Evolutionary conservation across 1,139 yeast genomes (phyloP), one percentile per base, ranked within the genome.

Genomic region (Diutina mesorugosa): DNA sequence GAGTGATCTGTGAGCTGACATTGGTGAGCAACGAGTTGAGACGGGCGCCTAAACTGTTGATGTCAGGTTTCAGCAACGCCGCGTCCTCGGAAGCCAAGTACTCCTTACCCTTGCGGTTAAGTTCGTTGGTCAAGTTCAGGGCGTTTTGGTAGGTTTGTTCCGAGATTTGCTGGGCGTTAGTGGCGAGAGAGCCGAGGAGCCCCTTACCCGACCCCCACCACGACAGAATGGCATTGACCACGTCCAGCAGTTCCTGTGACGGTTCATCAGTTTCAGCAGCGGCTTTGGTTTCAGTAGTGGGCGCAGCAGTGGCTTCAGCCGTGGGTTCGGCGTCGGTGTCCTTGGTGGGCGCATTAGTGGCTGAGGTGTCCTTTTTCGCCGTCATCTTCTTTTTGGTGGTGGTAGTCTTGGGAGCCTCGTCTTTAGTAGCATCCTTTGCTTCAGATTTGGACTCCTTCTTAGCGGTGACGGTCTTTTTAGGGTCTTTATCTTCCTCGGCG

Each of bases 181-280:
- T 67, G 4, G 81, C 65, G 48, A 77, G 77, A 7, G 83, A 73
- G 0, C 83, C 87, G 6, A 82, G 80, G 3, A 86, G 80, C 3
- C 90, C 95, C 48, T 86, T 87, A 5, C 80, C 77, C 1, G 95
- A 82, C 5, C 81, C 80, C 89, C 90, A 89, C 97, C 98, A 91
- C 56, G 78, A 82, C 6, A 95, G 76, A 57, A 89, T 70, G 1
- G 90, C 78, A 0, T 85, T 77, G 47, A 88, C 77, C 16, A 95
- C 90, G 65, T 86, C 93, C 55, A 74, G 73, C 29, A 67, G 59
- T 56, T 2, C 38, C 53, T 41, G 48, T 57, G 6, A 6, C 26
- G 53, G 52, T 32, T 45, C 56, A 18, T 56, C 57, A n/a, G 47
- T 55, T 38, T 32, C 45, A 28, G 45, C 47, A 5, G 56, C 18